These are phyloP conservation scores for Lyophyllum shimeji DNA, from an alignment of 768 basidiomycete species.

Conservation along the genomic window DNA sequence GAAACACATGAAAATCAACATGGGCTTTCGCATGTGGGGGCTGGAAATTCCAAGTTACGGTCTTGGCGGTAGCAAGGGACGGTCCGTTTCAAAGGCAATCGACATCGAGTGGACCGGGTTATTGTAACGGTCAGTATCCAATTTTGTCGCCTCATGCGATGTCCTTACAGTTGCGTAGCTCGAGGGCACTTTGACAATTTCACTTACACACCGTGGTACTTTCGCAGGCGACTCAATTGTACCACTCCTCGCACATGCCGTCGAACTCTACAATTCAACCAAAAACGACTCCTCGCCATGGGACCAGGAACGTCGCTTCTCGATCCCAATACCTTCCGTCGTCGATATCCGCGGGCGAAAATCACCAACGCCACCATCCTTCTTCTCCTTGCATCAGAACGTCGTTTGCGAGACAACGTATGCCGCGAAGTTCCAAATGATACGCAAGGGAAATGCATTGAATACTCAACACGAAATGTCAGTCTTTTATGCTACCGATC, in stretches of 20 bases:
- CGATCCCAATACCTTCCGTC: slow-evolving; percentile 37
- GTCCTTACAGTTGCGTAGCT: slow-evolving; percentile 27
- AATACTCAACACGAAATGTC: slow-evolving; percentile 40
- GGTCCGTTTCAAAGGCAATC: slow-evolving; percentile 31
- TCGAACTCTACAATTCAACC: slow-evolving; percentile 26
- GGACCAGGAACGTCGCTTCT: slow-evolving; percentile 32
- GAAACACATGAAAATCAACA: slow-evolving; percentile 37
- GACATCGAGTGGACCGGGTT: slow-evolving; percentile 35
- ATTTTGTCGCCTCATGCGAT: not conserved
- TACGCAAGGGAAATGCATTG: slow-evolving; percentile 34
- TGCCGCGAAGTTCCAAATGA: slow-evolving; percentile 34
- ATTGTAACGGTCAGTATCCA: slow-evolving; percentile 33
- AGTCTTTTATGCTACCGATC: slow-evolving; percentile 4
- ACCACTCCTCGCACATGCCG: slow-evolving; percentile 25
- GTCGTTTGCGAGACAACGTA: slow-evolving; percentile 35
- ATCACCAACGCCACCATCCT: slow-evolving; percentile 38
- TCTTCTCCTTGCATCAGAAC: slow-evolving; percentile 24
- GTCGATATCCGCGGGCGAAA: slow-evolving; percentile 23
- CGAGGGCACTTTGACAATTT: slow-evolving; percentile 33
- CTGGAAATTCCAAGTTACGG: slow-evolving; percentile 42
- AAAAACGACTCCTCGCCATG: slow-evolving; percentile 18
- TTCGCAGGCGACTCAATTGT: slow-evolving; percentile 24
- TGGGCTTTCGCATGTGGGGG: slow-evolving; percentile 39
- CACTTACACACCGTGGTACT: slow-evolving; percentile 28
- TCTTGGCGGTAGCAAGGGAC: slow-evolving; percentile 36